phyloP scores from a whole-genome alignment of 1,284 basidiomycete species.

The Ustilago esculenta region DNA sequence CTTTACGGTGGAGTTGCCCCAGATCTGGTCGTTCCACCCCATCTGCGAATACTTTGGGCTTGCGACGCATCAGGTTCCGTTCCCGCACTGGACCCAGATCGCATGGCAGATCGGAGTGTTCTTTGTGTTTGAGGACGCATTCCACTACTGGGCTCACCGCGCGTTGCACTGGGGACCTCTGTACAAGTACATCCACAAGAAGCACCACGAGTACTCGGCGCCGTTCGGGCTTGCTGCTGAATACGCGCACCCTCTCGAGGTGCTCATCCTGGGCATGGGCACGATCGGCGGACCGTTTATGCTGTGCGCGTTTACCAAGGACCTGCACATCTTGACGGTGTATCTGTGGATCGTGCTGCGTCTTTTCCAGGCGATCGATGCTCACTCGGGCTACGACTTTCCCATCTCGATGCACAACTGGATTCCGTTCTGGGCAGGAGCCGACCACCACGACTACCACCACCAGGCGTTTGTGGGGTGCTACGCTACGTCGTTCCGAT shows the following conservation, averaged over 20 bases:
- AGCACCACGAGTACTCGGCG: conserved; percentile 92
- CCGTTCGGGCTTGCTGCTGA: conserved; percentile 98
- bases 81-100: conserved; percentile 72
- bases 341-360: conserved; percentile 93
- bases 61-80: conserved; percentile 90
- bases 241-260: conserved; percentile 94
- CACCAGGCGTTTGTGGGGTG: conserved; percentile 64
- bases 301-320: conserved; percentile 75
- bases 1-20: conserved; percentile 92
- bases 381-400: conserved; percentile 89
- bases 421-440: conserved; percentile 96
- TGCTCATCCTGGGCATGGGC: conserved; percentile 85
- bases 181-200: conserved; percentile 97
- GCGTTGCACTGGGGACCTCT: conserved; percentile 87
- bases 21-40: conserved; percentile 98
- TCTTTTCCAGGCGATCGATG: conserved; percentile 96
- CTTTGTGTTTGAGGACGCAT: conserved; percentile 95
- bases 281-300: conserved; percentile 89
- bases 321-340: conserved; percentile 84
- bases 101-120: conserved; percentile 85
- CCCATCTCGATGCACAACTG: conserved; percentile 87
- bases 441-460: conserved; percentile 84
- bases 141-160: conserved; percentile 83
- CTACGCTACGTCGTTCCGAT: conserved; percentile 65
- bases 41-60: conserved; percentile 88